phyloP scores from a whole-genome alignment of 345 rosid species.

The Cardamine occulta region DNA sequence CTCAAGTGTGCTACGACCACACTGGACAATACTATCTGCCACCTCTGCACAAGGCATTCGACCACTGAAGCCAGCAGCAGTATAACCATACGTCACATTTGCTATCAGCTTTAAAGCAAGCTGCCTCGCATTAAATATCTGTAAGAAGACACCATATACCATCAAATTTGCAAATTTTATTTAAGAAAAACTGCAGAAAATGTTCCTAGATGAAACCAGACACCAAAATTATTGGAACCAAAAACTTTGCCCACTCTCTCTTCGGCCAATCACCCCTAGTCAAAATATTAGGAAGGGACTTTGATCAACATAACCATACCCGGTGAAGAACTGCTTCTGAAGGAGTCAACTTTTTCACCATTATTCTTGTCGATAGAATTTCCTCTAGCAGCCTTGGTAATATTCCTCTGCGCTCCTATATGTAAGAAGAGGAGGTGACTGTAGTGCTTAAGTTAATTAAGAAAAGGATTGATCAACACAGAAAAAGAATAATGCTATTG shows the following conservation, averaged over 20 bases:
- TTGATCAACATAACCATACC: conserved; percentile 56
- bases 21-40: conserved; percentile 98
- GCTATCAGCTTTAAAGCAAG: conserved; percentile 98
- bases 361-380: conserved; percentile 90
- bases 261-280: conserved; percentile 6
- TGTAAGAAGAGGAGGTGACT: conserved; percentile 6
- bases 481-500: conserved; percentile 17
- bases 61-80: conserved; percentile 99
- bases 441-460: conserved; percentile 23
- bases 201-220: conserved; percentile 17
- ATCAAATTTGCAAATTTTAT: conserved; percentile 8
- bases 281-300: conserved; percentile 5
- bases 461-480: neutral
- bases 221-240: neutral
- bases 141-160: conserved; percentile 45
- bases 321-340: conserved; percentile 78
- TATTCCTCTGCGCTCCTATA: conserved; percentile 77
- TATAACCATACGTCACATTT: conserved; percentile 95
- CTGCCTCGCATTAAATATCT: conserved; percentile 96
- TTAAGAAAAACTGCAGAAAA: neutral
- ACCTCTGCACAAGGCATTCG: conserved; percentile 99
- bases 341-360: conserved; percentile 88
- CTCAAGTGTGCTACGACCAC: conserved; percentile 95
- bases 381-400: conserved; percentile 90
- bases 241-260: conserved; percentile 17